phyloP scores from a whole-genome alignment of 305 asterid species.

The Fraxinus greggii region DNA sequence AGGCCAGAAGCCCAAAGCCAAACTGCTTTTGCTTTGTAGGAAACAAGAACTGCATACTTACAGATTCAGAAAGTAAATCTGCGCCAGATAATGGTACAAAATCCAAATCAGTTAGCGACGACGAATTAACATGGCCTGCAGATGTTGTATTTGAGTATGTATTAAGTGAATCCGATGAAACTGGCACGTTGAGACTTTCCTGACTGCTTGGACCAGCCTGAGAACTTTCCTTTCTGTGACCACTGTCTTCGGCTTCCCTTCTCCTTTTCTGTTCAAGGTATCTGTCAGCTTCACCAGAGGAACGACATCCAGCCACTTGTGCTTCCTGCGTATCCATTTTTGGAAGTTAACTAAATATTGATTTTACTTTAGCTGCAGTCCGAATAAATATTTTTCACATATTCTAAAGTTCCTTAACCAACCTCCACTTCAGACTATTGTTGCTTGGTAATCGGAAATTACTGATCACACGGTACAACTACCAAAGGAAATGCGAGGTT shows the following conservation, averaged over 20 bases:
- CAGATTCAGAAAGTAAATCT: conserved; percentile 57
- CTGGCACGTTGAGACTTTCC: conserved; percentile 43
- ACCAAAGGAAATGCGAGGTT: not conserved
- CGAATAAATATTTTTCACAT: not conserved
- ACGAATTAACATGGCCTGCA: conserved; percentile 45
- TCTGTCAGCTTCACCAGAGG: conserved; percentile 66
- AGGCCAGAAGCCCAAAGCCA: not conserved
- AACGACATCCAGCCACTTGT: conserved; percentile 67
- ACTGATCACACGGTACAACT: not conserved
- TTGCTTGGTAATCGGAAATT: not conserved
- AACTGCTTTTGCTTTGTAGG: not conserved
- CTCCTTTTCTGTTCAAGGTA: conserved; percentile 59
- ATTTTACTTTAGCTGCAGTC: not conserved
- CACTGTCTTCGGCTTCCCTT: conserved; percentile 48
- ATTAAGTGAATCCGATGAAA: conserved; percentile 58
- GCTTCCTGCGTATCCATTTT: conserved; percentile 61
- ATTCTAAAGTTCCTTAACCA: not conserved
- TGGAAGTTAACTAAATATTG: not conserved
- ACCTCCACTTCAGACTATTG: not conserved
- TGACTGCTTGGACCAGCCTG: conserved; percentile 58
- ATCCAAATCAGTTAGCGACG: conserved; percentile 36
- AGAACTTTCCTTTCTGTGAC: conserved; percentile 44
- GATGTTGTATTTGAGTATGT: conserved; percentile 47
- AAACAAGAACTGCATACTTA: conserved; percentile 34
- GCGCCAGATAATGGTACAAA: conserved; percentile 41